phyloP scores from a whole-genome alignment of 768 basidiomycete species.

The Mycena sanguinolenta region DNA sequence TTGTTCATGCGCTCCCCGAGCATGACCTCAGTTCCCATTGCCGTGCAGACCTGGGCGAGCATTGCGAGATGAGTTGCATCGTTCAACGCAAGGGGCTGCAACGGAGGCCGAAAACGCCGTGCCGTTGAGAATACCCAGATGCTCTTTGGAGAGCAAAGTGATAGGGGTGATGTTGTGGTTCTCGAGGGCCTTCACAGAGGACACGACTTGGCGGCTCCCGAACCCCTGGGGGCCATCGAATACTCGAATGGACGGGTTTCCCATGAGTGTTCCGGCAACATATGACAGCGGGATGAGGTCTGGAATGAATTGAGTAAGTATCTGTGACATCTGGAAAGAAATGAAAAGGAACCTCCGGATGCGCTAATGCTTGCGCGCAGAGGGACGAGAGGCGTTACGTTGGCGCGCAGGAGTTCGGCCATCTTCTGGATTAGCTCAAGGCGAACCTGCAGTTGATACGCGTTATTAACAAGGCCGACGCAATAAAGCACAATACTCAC shows the following conservation, averaged over 20 bases:
- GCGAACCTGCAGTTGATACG: background rate
- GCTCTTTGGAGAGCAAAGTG: constrained; percentile 81
- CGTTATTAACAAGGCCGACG: background rate
- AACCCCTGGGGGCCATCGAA: constrained; percentile 67
- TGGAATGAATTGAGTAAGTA: background rate
- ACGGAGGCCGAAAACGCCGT: constrained; percentile 88
- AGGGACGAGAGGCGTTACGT: constrained; percentile 87
- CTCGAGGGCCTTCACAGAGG: constrained; percentile 69
- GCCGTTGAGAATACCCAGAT: constrained; percentile 86
- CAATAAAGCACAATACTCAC: constrained; percentile 48
- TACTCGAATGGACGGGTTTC: constrained; percentile 85
- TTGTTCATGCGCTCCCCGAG: constrained; percentile 78
- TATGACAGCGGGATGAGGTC: constrained; percentile 86
- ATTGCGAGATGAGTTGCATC: constrained; percentile 78
- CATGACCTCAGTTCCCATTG: constrained; percentile 88
- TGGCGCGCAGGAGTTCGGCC: constrained; percentile 74
- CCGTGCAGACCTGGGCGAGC: constrained; percentile 82
- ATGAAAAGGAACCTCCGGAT: background rate
- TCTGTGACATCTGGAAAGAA: background rate
- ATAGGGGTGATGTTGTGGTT: constrained; percentile 75
- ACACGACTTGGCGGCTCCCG: constrained; percentile 61
- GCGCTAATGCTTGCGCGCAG: constrained; percentile 89
- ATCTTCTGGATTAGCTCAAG: constrained; percentile 84
- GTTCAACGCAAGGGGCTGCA: constrained; percentile 76
- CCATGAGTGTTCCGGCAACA: constrained; percentile 84